Conservation (phyloP, 2,329 filamentous ascomycete species). For the Trichoderma koningii region DNA sequence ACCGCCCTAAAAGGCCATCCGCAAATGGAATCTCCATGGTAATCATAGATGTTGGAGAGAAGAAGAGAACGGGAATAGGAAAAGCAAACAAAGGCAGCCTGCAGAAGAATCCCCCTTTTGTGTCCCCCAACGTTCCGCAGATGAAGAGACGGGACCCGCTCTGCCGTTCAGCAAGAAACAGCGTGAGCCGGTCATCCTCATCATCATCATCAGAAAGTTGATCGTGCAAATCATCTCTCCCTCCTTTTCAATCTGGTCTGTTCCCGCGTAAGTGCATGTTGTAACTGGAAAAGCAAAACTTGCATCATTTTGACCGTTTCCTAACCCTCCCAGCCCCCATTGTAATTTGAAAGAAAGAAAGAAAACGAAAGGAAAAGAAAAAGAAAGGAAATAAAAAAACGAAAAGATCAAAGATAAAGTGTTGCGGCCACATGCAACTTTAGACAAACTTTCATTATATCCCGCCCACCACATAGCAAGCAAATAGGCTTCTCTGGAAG, state of each 20-base stretch:
- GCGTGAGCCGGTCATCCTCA: conserved; percentile 25
- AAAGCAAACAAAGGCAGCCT: conserved; percentile 12
- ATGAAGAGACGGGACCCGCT: conserved; percentile 19
- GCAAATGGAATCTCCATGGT: too few relatives aligned
- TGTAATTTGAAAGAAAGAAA: background rate
- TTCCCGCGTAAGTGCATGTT: conserved; percentile 15
- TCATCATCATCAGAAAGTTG: conserved; percentile 24
- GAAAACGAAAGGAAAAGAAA: background rate
- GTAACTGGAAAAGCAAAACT: conserved; percentile 17
- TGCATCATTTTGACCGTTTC: conserved; percentile 22
- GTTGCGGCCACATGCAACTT: conserved; percentile 3
- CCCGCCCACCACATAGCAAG: conserved; percentile 6
- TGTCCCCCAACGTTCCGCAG: conserved; percentile 14
- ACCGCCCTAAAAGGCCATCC: too few relatives aligned
- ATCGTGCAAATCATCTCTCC: conserved; percentile 28
- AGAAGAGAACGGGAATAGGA: conserved; percentile 9
- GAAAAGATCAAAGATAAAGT: background rate
- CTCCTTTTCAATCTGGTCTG: conserved; percentile 26
- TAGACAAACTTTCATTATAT: conserved; percentile 3
- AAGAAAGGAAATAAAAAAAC: background rate
- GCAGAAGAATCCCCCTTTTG: conserved; percentile 35
- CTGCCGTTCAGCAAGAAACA: conserved; percentile 11
- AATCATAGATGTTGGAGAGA: background rate
- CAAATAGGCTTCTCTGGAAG: conserved; percentile 5
- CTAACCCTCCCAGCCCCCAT: conserved; percentile 6